phyloP scores from a whole-genome alignment of 768 basidiomycete species.

The Calocybe gangraenosa region DNA sequence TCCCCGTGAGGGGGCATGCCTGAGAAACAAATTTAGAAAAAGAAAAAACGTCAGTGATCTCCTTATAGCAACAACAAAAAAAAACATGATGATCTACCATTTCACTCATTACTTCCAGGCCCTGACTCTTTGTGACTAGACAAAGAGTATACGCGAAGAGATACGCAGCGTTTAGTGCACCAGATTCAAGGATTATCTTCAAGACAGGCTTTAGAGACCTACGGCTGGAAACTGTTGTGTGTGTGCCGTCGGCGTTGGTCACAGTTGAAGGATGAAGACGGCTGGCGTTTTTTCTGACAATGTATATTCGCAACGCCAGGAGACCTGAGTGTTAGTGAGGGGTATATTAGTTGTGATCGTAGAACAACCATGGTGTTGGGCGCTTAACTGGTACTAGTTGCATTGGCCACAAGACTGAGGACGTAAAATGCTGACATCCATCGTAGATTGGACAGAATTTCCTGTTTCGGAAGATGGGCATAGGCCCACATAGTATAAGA shows the following conservation, averaged over 20 bases:
- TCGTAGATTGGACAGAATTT: slow-evolving; percentile 2
- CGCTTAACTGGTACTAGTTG: slow-evolving; percentile 6
- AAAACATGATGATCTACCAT: not conserved
- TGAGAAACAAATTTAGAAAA: no score
- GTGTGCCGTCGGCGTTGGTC: not conserved
- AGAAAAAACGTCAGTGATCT: no score
- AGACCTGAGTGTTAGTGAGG: not conserved
- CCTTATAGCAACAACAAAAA: no score
- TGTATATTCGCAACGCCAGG: slow-evolving; percentile 4
- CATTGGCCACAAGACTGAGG: slow-evolving; percentile 6
- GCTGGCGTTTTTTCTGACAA: not conserved
- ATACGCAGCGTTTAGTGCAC: slow-evolving; percentile 4
- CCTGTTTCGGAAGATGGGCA: slow-evolving; percentile 1
- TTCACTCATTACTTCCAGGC: slow-evolving; percentile 7
- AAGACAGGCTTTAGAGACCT: slow-evolving; percentile 5
- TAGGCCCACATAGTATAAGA: slow-evolving; percentile 9
- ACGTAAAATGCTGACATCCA: slow-evolving; percentile 5
- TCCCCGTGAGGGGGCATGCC: slow-evolving; percentile 7
- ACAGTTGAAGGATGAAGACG: not conserved
- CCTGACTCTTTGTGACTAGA: slow-evolving; percentile 4
- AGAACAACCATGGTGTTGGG: not conserved
- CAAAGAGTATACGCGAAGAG: slow-evolving; percentile 5
- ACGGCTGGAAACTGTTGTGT: not conserved
- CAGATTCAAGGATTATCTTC: slow-evolving; percentile 4
- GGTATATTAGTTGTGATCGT: not conserved